Evolutionary conservation across 352 stramenopile genomes (phyloP).

Genomic region (Phytopythium ostracodes): DNA sequence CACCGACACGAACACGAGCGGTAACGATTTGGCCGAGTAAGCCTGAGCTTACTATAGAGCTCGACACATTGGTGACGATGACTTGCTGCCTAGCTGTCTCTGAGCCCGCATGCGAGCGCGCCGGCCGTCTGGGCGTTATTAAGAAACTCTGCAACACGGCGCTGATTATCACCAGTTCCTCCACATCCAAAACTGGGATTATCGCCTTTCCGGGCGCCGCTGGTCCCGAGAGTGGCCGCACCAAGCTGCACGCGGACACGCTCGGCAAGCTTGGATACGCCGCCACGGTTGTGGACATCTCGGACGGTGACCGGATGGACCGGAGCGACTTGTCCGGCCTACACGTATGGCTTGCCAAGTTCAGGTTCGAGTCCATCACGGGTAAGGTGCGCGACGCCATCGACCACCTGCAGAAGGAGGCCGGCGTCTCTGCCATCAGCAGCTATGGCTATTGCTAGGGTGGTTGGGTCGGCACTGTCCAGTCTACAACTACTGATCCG

Average conservation of each 20-base stretch:
- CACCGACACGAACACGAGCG: too few relatives aligned
- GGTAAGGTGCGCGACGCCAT: slow-evolving; percentile 46
- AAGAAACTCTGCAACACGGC: slow-evolving; percentile 18
- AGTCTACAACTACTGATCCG: too few relatives aligned
- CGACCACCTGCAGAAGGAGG: slow-evolving; percentile 21
- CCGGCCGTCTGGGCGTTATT: slow-evolving; percentile 7
- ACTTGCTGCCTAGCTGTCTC: slow-evolving; percentile 17
- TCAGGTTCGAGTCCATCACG: slow-evolving; percentile 16
- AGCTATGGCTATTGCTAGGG: slow-evolving; percentile 40
- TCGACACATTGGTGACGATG: slow-evolving; percentile 10
- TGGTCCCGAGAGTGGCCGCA: slow-evolving; percentile 25
- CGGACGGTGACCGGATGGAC: slow-evolving; percentile 17
- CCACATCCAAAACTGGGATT: slow-evolving; percentile 21
- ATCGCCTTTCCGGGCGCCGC: slow-evolving; percentile 29
- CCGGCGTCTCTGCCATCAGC: slow-evolving; percentile 16
- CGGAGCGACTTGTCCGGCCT: slow-evolving; percentile 9
- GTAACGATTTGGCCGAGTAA: too few relatives aligned
- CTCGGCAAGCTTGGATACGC: slow-evolving; percentile 25
- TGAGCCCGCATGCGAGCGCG: slow-evolving; percentile 11
- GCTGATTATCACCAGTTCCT: slow-evolving; percentile 16
- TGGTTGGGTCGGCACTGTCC: slow-evolving; percentile 19
- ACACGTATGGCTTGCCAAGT: slow-evolving; percentile 15
- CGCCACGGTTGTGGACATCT: slow-evolving; percentile 25
- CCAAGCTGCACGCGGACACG: slow-evolving; percentile 24
- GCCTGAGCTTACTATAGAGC: too few relatives aligned